Evolutionary conservation across 2,329 filamentous ascomycete species (phyloP).

Genomic region (Myriosclerotinia curreyana): DNA sequence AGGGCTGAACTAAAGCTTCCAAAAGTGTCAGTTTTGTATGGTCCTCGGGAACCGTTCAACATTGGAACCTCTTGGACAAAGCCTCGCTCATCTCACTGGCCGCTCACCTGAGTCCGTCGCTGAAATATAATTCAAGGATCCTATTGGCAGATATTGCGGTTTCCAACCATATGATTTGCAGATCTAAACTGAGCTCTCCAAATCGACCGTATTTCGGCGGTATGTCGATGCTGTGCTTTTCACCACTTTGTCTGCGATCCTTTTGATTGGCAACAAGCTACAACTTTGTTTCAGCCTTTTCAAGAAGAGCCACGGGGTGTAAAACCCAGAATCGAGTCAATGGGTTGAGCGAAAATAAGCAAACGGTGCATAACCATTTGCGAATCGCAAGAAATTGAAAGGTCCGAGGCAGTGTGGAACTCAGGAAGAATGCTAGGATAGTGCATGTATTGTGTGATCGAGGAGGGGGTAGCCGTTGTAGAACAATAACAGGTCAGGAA

Average conservation of each 20-base stretch:
- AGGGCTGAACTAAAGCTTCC: not conserved
- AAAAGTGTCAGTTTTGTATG: not conserved
- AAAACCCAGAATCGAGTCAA: not conserved
- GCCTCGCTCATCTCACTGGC: not conserved
- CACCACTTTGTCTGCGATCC: not conserved
- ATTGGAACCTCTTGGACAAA: not conserved
- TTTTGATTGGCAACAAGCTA: not conserved
- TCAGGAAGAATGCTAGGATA: not conserved
- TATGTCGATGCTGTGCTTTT: slow-evolving; percentile 3
- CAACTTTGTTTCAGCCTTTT: not conserved
- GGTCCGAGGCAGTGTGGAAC: not conserved
- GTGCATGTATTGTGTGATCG: not conserved
- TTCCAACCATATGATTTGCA: not conserved
- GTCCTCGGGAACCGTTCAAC: not conserved
- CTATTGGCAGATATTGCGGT: not conserved
- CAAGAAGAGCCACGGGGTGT: not conserved
- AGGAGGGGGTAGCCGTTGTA: not conserved
- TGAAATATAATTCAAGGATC: not conserved
- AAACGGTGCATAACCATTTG: slow-evolving; percentile 3
- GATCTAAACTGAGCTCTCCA: not conserved
- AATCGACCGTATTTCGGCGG: not conserved
- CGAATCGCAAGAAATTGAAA: slow-evolving; percentile 3
- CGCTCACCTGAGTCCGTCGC: not conserved
- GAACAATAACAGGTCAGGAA: not conserved
- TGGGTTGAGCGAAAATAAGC: not conserved